Evolutionary conservation across 1,139 yeast species (phyloP).

Genomic region (Saccharomyces pastorianus): DNA sequence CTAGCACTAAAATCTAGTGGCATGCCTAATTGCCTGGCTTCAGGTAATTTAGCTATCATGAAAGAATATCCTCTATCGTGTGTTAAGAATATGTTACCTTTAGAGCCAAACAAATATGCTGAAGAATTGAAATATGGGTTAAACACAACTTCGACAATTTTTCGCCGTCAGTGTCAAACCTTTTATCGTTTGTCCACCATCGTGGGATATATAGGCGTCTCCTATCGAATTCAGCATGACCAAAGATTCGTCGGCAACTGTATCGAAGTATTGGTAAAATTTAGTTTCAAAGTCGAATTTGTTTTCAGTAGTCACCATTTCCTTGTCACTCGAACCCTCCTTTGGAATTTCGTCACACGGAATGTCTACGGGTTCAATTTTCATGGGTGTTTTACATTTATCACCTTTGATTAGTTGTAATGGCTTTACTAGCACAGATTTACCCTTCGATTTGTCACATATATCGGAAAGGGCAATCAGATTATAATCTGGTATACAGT

Average conservation of each 20-base stretch:
- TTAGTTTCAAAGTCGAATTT: conserved; percentile 28
- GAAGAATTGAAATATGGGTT: conserved; percentile 57
- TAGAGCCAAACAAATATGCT: no score
- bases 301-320: conserved; percentile 25
- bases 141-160: conserved; percentile 45
- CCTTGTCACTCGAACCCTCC: conserved; percentile 3
- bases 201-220: conserved; percentile 56
- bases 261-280: conserved; percentile 33
- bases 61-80: no score
- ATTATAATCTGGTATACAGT: conserved; percentile 48
- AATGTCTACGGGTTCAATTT: conserved; percentile 24
- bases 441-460: conserved; percentile 28
- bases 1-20: no score
- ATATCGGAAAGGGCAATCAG: conserved; percentile 28
- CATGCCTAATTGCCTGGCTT: no score
- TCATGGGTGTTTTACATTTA: conserved; percentile 35
- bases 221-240: conserved; percentile 49
- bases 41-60: no score
- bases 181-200: conserved; percentile 68
- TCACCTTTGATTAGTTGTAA: conserved; percentile 42
- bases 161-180: conserved; percentile 39
- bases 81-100: no score
- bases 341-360: conserved; percentile 24
- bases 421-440: conserved; percentile 15
- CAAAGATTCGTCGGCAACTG: conserved; percentile 57